Base-by-base conservation (phyloP, 345 rosid species). In the Isatis tinctoria region DNA sequence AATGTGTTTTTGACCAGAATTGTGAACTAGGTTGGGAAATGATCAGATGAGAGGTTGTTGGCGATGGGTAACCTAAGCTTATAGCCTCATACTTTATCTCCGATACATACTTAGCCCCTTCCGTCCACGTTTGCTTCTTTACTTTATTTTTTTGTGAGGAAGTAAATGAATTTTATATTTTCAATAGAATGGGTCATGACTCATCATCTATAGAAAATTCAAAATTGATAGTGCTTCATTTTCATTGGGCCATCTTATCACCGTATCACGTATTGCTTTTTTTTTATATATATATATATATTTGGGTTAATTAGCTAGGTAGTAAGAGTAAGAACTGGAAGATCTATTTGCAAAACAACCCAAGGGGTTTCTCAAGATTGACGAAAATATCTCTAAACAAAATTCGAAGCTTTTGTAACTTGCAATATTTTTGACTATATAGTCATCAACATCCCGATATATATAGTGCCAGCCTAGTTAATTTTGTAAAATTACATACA, bases 11-110 rank as follows among this genome's bases (percentile, higher is more conserved):
- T 22, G 48, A 75, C 74, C 70, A 68, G 14, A 40, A 43, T 32
- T 60, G 69, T 60, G 62, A 65, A 64, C 35, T 73, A 30, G 45
- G 24, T 56, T 66, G 60, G 35, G 81, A 51, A 75, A 69, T 10
- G 33, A 43, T 45, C 49, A 69, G 85, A 78, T 74, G 73, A 22
- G 72, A 75, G 72, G 89, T 87, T 76, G 96, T 85, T 90, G 86
- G 86, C 54, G 81, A 73, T 75, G 43, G 97, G 71, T 88, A 62
- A 85, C 96, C 97, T 87, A 89, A 81, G 79, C 63, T 48, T 74
- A 69, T 59, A 49, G 54, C 54, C 54, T 49, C 10, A 13, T 10
- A 64, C 22, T 26, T 17, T 41, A 39, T 39, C 43, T 72, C 24
- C 36, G 20, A 3, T 32, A 10, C 26, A 13, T 33, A 48, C 14